Base-by-base conservation (phyloP, 305 asterid species). In the Lippia alba region DNA sequence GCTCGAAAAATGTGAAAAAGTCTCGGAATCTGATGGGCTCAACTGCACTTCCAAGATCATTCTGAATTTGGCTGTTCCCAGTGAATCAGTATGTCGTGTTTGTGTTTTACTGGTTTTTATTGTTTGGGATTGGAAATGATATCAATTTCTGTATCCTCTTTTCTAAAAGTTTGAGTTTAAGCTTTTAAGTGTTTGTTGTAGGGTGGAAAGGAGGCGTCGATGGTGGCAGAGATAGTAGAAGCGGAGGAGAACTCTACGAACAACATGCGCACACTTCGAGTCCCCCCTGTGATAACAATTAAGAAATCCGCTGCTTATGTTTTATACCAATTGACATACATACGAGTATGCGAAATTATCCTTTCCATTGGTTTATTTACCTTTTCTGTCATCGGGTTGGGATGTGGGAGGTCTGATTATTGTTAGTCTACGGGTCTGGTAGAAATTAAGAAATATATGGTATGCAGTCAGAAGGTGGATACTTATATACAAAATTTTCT, bases 201-300 rank as follows among this genome's bases (percentile, higher is more conserved):
- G 98, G 87, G 91, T 74, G 98, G 96, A 56, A 72, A 91, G 34
- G 98, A 92, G 79, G 92, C 96, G 69, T 90, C 97, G 0, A 66
- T 94, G 79, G 96, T 88, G 89, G 97, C 97, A 39, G 96, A 94
- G 86, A 78, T 94, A 56, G 99, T 88, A 36, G 99, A 91, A 80
- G 95, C 93, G 69, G 99, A 91, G 82, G 97, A 91, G 77, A 89
- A 94, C 71, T 83, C 93, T 4, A 83, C 86, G 30, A 24, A 3
- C 61, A 83, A 87, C 69, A 94, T 91, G 97, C 84, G 96, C 9
- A 88, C 95, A 2, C 86, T 91, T 54, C 81, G 99, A 59, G 83
- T 73, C 60, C 97, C 97, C 0, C 97, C 99, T 0, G 88, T 91
- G 46, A 83, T 94, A 46, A 91, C 97, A 6, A 79, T 94, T 57